phyloP scores from a whole-genome alignment of 2,329 filamentous ascomycete species.

The Fusarium marasasianum region DNA sequence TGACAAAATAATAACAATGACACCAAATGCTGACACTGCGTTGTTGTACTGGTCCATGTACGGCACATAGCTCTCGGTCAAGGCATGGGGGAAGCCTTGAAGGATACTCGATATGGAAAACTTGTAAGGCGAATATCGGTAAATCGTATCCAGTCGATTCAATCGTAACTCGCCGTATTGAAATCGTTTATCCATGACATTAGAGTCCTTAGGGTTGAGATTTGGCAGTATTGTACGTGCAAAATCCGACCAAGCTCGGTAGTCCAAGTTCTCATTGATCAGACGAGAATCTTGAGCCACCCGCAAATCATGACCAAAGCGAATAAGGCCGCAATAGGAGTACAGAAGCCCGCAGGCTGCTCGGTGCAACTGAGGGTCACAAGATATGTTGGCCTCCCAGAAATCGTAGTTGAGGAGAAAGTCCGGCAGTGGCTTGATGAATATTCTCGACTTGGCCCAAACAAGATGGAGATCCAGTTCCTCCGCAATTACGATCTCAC shows the following conservation, averaged over 20 bases:
- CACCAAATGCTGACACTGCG: not conserved
- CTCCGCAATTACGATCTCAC: not conserved
- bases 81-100: not conserved
- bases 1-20: not conserved
- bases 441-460: not conserved
- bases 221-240: not conserved
- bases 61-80: not conserved
- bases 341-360: not conserved
- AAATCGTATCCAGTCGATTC: not conserved
- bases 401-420: conserved; percentile 3
- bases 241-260: not conserved
- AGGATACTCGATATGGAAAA: not conserved
- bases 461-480: not conserved
- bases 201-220: not conserved
- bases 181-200: not conserved
- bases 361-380: not conserved
- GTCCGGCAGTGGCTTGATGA: not conserved
- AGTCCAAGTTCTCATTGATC: not conserved
- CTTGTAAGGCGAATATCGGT: not conserved
- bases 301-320: not conserved
- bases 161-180: not conserved
- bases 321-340: not conserved
- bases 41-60: conserved; percentile 7
- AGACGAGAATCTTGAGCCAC: not conserved
- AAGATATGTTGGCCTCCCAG: not conserved